phyloP scores from a whole-genome alignment of 2,329 filamentous ascomycete species.

The Penicillium griseofulvum region DNA sequence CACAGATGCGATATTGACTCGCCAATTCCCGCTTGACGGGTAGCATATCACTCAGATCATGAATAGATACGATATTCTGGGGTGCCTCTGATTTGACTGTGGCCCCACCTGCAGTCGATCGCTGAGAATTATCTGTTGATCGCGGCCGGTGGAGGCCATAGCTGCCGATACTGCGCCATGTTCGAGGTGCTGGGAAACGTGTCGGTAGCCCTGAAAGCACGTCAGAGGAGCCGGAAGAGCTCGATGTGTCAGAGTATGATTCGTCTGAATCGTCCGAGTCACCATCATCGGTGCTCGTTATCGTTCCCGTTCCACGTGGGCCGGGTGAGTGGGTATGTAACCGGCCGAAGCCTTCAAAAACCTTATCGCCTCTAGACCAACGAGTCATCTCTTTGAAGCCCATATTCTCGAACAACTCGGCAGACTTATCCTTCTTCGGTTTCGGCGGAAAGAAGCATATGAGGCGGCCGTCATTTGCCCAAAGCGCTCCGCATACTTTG shows the following conservation, averaged over 20 bases:
- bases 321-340: conserved; percentile 53
- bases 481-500: conserved; percentile 57
- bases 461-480: conserved; percentile 57
- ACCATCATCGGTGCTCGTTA: conserved; percentile 44
- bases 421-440: conserved; percentile 50
- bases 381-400: conserved; percentile 51
- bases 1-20: conserved; percentile 77
- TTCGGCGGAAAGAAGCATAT: conserved; percentile 58
- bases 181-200: conserved; percentile 50
- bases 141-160: conserved; percentile 58
- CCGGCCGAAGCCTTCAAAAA: conserved; percentile 64
- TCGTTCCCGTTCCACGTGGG: conserved; percentile 41
- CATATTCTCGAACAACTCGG: conserved; percentile 49
- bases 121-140: conserved; percentile 48
- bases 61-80: conserved; percentile 71
- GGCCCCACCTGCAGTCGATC: conserved; percentile 56
- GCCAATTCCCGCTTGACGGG: conserved; percentile 77
- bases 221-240: conserved; percentile 46
- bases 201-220: conserved; percentile 47
- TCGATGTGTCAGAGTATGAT: conserved; percentile 61
- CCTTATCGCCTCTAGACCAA: conserved; percentile 49
- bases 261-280: conserved; percentile 48
- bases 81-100: conserved; percentile 49
- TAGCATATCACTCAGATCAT: conserved; percentile 67
- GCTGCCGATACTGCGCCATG: conserved; percentile 50